Conservation (phyloP, 371 early-diverging fungal species). For the Mucor saturninus region DNA sequence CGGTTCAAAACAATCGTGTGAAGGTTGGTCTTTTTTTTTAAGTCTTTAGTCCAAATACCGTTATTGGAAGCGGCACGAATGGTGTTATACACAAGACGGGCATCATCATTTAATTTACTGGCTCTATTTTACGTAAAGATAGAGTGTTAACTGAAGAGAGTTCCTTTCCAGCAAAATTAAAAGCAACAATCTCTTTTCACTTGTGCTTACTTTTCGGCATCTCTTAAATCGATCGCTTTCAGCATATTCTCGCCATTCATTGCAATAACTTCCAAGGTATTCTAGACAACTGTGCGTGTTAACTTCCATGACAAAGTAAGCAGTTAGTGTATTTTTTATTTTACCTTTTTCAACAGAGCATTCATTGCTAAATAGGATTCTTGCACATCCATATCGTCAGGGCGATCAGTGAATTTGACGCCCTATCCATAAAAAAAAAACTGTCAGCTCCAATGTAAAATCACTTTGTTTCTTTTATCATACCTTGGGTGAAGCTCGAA, state of each 20-base stretch:
- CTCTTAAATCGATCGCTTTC: slow-evolving; percentile 41
- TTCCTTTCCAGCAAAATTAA: not conserved
- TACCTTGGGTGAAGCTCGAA: slow-evolving; percentile 25
- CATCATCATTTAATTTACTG: slow-evolving; percentile 48
- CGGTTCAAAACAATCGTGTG: slow-evolving; percentile 84
- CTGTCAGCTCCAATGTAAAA: not conserved
- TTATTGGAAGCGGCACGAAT: slow-evolving; percentile 85
- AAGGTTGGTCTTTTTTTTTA: slow-evolving; percentile 86
- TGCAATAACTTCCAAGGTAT: slow-evolving; percentile 34
- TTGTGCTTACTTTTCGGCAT: slow-evolving; percentile 50
- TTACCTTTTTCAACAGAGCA: slow-evolving; percentile 55
- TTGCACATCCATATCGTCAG: slow-evolving; percentile 46
- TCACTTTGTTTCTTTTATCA: too few species aligned
- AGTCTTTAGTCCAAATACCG: slow-evolving; percentile 92
- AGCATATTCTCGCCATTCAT: slow-evolving; percentile 49
- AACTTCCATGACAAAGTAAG: not conserved
- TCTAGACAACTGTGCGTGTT: slow-evolving; percentile 14
- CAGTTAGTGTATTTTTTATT: not conserved
- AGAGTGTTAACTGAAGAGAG: too few species aligned
- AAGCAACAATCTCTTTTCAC: too few species aligned
- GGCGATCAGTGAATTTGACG: slow-evolving; percentile 49
- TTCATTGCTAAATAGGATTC: slow-evolving; percentile 57
- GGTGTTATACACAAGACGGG: slow-evolving; percentile 75
- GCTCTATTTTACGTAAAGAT: slow-evolving; percentile 32
- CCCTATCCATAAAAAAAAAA: slow-evolving; percentile 26